Base-by-base conservation (phyloP, 768 basidiomycete genomes). In the Tulasnella sp. region DNA sequence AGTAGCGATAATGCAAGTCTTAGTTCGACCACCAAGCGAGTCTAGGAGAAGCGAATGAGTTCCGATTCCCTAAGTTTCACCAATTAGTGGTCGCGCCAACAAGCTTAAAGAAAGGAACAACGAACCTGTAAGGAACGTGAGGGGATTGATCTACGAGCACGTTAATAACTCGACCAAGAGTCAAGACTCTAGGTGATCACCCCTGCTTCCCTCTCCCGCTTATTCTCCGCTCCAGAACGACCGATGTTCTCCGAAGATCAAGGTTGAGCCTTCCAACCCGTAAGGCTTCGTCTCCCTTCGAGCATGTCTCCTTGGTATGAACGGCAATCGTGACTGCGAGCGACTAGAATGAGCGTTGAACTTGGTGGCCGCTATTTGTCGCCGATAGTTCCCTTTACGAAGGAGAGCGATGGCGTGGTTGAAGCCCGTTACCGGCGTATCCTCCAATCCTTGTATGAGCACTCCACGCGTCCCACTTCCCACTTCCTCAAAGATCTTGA, bases 151-250 rank as follows among this genome's bases (percentile, higher is more conserved):
- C 97, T 77, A 99, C 98, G 69, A 99, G 90, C 14, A 95, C 95
- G 82, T 97, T 98, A 83, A 99, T 99, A 50, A 99, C 98, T 44
- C 98, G 89, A 0, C 98, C 98, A 20, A 99, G 91, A n/a, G 98
- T 98, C 2, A 99, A 99, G 88, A 84, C 95, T 97, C 86, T 98
- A 96, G 84, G 99, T 99, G 85, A 99, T 99, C 94, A 97, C 98
- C 16, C 98, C 98, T 1, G 98, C 98, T 85, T 99, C 98, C 82
- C 96, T 89, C 18, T 98, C 98, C 80, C 97, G 88, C 85, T 95
- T 96, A 84, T 98, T 95, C 85, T 96, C 96, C 2, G 98, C 98
- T 24, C 98, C 98, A 0, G 94, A 96, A 34, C 97, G 89, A 14
- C 96, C 97, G 84, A 99, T 97, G 83, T 98, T 98, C 86, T 99